Base-by-base conservation (phyloP, 768 basidiomycete species). In the Kwoniella europaea region DNA sequence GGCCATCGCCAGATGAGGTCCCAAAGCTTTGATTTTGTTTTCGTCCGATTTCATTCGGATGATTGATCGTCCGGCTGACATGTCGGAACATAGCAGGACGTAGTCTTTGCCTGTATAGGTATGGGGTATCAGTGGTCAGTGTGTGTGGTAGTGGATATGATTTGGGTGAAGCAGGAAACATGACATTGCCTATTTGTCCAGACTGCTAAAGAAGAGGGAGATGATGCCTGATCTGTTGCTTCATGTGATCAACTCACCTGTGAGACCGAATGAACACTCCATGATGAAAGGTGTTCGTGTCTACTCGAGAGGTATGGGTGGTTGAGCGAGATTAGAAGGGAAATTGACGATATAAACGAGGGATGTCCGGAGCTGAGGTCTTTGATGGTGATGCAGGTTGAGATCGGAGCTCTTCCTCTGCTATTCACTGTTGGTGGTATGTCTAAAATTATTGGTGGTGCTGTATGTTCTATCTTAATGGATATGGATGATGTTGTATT, bases 41-140 rank as follows among this genome's bases (percentile, higher is more conserved):
- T 93, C 92, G 85, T 97, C 94, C 46, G 87, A 83, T 86, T 98
- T 97, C 94, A 98, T 97, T 86, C 94, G 96, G 82, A 98, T 90
- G 84, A 99, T 93, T 42, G 94, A 97, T 76, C 93, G 88, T 3
- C 91, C 89, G 9, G 94, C 89, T 15, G 90, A 92, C 9, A 91
- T 93, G 85, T 98, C 96, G 10, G 94, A 90, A 2, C 95, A 94
- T 76, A 99, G 85, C 72, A 99, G 88, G 67, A 93, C 91, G 85
- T 93, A 99, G 79, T 90, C 95, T 83, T 97, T 96, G 61, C 95
- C 95, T 52, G 64, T 16, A 15, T 50, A 50, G 18, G 13, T 13
- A 9, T 35, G 35, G 35, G 35, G 35, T 35, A 35, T 4, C 35
- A 35, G 35, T 35, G 46, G 18, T 50, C 46, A 57, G 57, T 20